A percentile compares a stretch with the other conserved stretches of the same genome.
These are phyloP conservation scores for Tricholomella constricta DNA, from an alignment of 768 basidiomycete species.

Conservation along the genomic window DNA sequence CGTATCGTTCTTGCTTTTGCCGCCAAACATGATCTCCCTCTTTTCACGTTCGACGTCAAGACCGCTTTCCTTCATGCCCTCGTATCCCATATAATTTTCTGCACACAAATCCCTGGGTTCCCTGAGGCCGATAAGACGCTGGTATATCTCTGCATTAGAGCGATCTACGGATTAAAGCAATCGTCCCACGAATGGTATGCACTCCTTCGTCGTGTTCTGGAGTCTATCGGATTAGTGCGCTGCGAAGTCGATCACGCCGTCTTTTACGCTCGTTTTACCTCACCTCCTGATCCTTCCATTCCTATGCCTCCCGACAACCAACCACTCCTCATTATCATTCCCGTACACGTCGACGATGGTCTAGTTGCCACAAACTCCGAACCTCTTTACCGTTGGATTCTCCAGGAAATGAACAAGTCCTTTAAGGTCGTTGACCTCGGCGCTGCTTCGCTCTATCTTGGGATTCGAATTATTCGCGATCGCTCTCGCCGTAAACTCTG, in stretches of 20 bases:
- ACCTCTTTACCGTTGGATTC: too few species aligned
- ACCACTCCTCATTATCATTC: too few species aligned
- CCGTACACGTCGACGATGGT: too few species aligned
- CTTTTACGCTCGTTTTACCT: too few species aligned
- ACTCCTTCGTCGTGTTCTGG: conserved; percentile 4
- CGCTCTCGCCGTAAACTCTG: neutral
- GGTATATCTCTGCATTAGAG: conserved; percentile 15
- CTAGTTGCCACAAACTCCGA: too few species aligned
- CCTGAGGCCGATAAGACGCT: too few species aligned
- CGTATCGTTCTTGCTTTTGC: conserved; percentile 26
- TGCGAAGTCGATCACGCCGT: conserved; percentile 28
- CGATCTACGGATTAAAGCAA: neutral
- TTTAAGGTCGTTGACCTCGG: neutral
- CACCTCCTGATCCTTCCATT: conserved; percentile 19
- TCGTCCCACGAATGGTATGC: neutral
- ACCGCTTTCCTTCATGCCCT: conserved; percentile 26
- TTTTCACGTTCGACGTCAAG: conserved; percentile 30
- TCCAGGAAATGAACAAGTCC: conserved; percentile 1
- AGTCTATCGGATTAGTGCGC: conserved; percentile 14
- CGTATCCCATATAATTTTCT: conserved; percentile 19
- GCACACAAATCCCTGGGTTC: conserved; percentile 20
- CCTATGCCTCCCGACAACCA: too few species aligned
- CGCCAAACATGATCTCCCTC: conserved; percentile 16
- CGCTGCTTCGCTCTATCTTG: too few species aligned
- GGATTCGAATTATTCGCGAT: neutral